Evolutionary conservation across 371 early-diverging fungal species (phyloP).

Genomic region (Smittium culicis): DNA sequence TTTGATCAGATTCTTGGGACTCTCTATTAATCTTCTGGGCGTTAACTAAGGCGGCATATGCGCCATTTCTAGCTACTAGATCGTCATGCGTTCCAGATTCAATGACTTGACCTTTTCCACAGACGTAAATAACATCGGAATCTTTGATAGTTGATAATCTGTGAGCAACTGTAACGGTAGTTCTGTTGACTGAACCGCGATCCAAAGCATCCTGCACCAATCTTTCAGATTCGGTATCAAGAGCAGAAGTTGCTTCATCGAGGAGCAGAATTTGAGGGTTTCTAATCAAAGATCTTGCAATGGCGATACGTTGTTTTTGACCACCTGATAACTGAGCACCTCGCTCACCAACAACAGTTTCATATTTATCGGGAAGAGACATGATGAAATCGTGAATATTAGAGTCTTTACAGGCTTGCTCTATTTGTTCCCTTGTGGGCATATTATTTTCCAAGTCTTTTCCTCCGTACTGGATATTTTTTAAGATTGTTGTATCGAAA

Average conservation of each 20-base stretch:
- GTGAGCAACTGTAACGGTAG: no score
- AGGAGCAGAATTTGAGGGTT: no score
- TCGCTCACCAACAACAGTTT: no score
- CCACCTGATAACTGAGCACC: no score
- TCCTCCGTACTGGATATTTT: slow-evolving; percentile 68
- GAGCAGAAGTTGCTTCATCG: no score
- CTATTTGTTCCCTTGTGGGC: slow-evolving; percentile 44
- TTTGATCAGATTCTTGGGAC: neutral
- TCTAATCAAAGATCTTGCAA: no score
- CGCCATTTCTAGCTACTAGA: slow-evolving; percentile 36
- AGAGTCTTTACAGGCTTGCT: slow-evolving; percentile 63
- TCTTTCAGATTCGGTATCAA: no score
- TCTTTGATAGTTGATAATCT: no score
- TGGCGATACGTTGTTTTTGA: no score
- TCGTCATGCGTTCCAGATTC: slow-evolving; percentile 63
- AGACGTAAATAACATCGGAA: no score
- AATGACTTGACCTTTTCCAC: slow-evolving; percentile 48
- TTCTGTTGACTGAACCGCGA: no score
- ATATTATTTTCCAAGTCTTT: slow-evolving; percentile 32
- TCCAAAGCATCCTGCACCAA: no score
- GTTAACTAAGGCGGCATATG: slow-evolving; percentile 24
- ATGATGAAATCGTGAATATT: slow-evolving; percentile 57
- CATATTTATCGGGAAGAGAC: slow-evolving; percentile 64
- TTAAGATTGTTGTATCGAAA: slow-evolving; percentile 67
- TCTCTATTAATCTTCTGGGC: slow-evolving; percentile 19